Evolutionary conservation across 2,329 filamentous ascomycete species (phyloP), one percentile per base, ranked within the genome.

Genomic region (Fusarium devonianum): DNA sequence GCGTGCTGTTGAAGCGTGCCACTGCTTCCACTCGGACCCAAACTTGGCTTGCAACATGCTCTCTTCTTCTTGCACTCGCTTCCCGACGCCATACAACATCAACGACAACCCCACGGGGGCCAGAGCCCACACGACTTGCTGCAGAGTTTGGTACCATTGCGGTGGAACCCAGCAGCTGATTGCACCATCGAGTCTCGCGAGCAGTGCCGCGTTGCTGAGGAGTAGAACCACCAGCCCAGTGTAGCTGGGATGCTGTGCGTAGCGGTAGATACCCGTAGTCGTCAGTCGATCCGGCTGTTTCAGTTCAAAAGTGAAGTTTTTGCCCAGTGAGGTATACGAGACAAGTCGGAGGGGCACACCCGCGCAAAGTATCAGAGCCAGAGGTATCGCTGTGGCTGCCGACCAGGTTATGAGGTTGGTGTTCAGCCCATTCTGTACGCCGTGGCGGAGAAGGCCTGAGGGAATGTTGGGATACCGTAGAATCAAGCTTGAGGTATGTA

Each of bases 221-320:
- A 71, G 40, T 1, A 81, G 54, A 3, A 75, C 21, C 0, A 71
- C 8, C 2, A 75, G 33, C 0, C 76, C 79, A 0, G 74, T 75
- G 49, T 83, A 83, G 44, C 78, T 79, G 2, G 79, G 79, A 57
- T 83, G 79, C 58, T 81, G 78, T 3, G 81, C 64, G 51, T 75
- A 78, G 13, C 55, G 52, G 51, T 82, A 82, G 2, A 82, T 65
- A 0, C 79, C 79, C 1, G 58, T 66, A 0, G 77, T 82, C 10
- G 73, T 69, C 7, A 83, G 64, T 2, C 64, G 56, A 47, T 77
- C 71, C 1, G 81, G 81, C 40, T 69, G 60, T 1, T 74, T 66
- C 2, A 84, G 73, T 2, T 72, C 69, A 56, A 82, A 84, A 0
- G 80, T 84, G 57, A 83, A 84, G 47, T 80, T 75, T 8, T 65